Evolutionary conservation across 2,329 filamentous ascomycete species (phyloP), one percentile per base, ranked within the genome.

Genomic region (Colletotrichum endophyticum): DNA sequence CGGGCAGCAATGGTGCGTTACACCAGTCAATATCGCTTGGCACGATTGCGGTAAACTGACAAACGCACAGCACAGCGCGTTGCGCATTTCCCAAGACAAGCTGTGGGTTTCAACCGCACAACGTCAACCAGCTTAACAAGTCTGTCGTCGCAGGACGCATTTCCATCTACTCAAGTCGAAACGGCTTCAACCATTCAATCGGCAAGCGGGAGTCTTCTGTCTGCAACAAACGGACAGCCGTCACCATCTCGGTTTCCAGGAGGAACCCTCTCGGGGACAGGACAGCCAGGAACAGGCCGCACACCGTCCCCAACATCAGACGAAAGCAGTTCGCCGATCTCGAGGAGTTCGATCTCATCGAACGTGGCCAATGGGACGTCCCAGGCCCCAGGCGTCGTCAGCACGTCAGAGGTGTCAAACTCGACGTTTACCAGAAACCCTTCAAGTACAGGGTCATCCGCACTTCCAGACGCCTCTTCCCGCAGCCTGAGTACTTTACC

Each of bases 301-400:
- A 34, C 44, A 30, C 12, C 22, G 12, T 36, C 16, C 9, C 53
- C 39, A 9, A 69, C 73, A 53, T 66, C 57, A 59, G 70, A 69
- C 59, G 70, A 73, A 64, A 53, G 30, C 70, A 56, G 69, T 73
- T 73, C 69, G 63, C 56, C 62, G 25, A 73, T 68, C 63, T 30
- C 36, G 22, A 30, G 36, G 12, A 49, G 8, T 39, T 32, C 39
- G 22, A 49, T 19, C 62, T 19, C 44, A 28, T n/a, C 27, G 39
- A 49, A 11, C 22, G 22, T 25, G n/a, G 34, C 28, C 73, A 67
- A 67, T 56, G 34, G 36, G 36, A 39, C 69, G n/a, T 28, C 25
- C 19, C 36, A 30, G 13, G n/a, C 25, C 7, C 56, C 16, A 8
- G 57, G 13, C 39, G 57, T 57, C 34, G 44, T 69, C 39, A 57